Conservation (phyloP, 305 asterid species). For the Fraxinus sp. region DNA sequence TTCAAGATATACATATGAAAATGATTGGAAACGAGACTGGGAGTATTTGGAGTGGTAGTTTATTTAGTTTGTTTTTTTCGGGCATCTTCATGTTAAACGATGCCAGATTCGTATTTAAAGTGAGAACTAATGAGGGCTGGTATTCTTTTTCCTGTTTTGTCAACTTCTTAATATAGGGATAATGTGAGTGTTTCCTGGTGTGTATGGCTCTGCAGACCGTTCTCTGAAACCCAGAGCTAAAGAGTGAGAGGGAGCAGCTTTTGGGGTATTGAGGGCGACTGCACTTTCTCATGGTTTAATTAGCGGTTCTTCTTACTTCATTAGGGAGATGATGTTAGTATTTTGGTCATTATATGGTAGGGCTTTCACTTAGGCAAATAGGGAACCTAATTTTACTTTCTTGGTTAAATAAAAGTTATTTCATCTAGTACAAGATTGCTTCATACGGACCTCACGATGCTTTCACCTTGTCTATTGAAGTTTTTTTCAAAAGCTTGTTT, state of each 20-base stretch:
- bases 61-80: background rate
- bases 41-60: background rate
- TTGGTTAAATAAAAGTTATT: background rate
- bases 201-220: background rate
- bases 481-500: background rate
- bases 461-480: background rate
- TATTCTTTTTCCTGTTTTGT: background rate
- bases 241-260: background rate
- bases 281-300: background rate
- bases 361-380: background rate
- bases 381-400: background rate
- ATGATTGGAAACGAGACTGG: background rate
- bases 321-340: background rate
- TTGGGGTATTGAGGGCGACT: background rate
- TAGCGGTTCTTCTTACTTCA: background rate
- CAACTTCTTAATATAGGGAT: background rate
- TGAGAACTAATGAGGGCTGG: background rate
- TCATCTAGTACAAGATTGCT: background rate
- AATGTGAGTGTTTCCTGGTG: background rate
- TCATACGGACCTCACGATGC: background rate
- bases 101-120: background rate
- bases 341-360: background rate
- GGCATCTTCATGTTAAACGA: background rate
- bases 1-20: background rate
- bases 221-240: background rate